phyloP scores from a whole-genome alignment of 208 protist species.

The Endotrypanum monterogeii region DNA sequence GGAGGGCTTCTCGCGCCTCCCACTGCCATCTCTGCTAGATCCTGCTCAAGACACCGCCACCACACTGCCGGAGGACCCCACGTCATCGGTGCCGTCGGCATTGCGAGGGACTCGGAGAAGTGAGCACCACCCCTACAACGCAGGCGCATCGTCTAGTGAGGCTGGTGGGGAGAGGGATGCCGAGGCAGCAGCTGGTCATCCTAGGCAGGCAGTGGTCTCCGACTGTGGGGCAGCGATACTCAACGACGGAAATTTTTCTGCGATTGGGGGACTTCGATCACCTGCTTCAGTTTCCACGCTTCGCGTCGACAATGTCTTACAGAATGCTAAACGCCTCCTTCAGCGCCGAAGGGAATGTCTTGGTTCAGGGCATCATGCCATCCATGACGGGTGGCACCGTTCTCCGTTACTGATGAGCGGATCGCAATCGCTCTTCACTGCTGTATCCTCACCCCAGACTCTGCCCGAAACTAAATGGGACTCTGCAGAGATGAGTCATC shows the following conservation, averaged over 20 bases:
- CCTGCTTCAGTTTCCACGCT: constrained; percentile 6
- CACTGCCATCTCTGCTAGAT: constrained; percentile 7
- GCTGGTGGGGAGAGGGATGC: background rate
- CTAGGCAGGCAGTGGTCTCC: background rate
- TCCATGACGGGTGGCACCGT: background rate
- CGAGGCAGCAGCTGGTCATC: background rate
- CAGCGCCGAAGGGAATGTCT: constrained; percentile 10
- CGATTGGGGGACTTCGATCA: background rate
- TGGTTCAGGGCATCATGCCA: background rate
- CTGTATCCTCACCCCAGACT: background rate
- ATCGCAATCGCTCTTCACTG: background rate
- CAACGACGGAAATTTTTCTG: background rate
- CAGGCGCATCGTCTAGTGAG: background rate
- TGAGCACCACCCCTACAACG: constrained; percentile 3
- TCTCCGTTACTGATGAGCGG: background rate
- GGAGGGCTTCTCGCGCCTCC: background rate
- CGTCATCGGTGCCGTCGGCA: background rate
- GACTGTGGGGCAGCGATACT: constrained; percentile 23
- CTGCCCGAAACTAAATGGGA: background rate
- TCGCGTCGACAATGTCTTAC: constrained; percentile 21
- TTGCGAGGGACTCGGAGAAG: background rate
- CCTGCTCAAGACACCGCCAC: background rate
- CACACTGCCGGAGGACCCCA: background rate
- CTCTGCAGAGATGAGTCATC: background rate
- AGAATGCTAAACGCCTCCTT: constrained; percentile 26